Base-by-base conservation (phyloP, 2,329 filamentous ascomycete species). In the Hypoxylon sp. region DNA sequence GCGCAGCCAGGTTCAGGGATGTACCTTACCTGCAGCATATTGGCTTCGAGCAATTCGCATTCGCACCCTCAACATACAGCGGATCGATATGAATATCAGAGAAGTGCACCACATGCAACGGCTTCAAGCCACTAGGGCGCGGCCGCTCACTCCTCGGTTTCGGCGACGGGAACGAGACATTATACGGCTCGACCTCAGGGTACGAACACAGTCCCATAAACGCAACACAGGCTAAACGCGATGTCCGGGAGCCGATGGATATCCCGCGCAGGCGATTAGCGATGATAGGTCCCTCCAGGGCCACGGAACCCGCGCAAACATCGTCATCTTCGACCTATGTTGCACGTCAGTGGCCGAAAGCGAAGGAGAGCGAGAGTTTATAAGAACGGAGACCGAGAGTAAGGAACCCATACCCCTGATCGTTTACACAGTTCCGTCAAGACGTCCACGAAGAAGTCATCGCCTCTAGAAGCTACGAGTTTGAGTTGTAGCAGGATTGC, bases 51-150 rank as follows among this genome's bases (percentile, higher is more conserved):
- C 88, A 90, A 66, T 88, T 81, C 22, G 84, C 82, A 72, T 82
- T 88, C 6, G 85, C 81, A 0, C 88, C 88, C 1, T 82, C 77
- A 25, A 82, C 81, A 74, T 90, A 90, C 10, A 82, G 79, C 5
- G 82, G 83, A 69, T 90, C 88, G 59, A 90, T 79, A 64, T 90
- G 88, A 46, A 88, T 86, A 69, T 90, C 88, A 11, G 85, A 88
- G 75, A 86, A 86, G 73, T 90, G 88, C 25, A 89, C 85, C 3
- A 90, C 80, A 70, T 85, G 83, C 69, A 89, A 74, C 5, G 86
- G 84, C 4, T 78, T 72, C 74, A 82, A 76, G 2, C 83, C 82
- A 57, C 84, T 86, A 1, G 84, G 79, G 1, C 61, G 46, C 14
- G 83, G 81, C 13, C 84, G 81, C 13, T 27, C 10, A n/a, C n/a